A percentile compares a stretch with the other conserved stretches of the same genome.
phyloP scores from a whole-genome alignment of 176 grass and related monocot species.

The Oryza rufipogon region DNA sequence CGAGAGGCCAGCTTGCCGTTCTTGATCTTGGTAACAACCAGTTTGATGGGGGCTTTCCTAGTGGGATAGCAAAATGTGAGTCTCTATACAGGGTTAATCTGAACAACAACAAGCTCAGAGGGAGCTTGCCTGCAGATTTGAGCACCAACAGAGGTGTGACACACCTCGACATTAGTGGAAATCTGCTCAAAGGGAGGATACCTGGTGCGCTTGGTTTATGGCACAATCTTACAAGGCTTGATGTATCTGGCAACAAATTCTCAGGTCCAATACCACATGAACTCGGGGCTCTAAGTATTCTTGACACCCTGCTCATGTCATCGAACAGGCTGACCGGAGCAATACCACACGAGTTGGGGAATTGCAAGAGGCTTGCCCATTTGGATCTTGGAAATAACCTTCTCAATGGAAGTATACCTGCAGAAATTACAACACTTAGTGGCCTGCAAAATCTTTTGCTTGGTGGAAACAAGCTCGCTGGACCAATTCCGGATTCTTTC shows the following conservation, averaged over 20 bases:
- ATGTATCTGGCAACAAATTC: constrained; percentile 56
- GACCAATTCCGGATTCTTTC: constrained; percentile 55
- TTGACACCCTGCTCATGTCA: constrained; percentile 41
- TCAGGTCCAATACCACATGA: constrained; percentile 57
- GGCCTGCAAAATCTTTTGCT: constrained; percentile 57
- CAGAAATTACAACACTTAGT: constrained; percentile 36
- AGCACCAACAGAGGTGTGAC: constrained; percentile 42
- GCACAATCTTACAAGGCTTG: constrained; percentile 63
- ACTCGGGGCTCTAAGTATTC: constrained; percentile 43
- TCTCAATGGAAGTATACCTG: constrained; percentile 59
- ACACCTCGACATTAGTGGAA: constrained; percentile 64
- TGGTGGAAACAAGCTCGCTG: constrained; percentile 47
- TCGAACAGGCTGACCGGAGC: constrained; percentile 55
- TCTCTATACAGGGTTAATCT: constrained; percentile 58
- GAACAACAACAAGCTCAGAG: constrained; percentile 41
- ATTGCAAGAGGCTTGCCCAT: constrained; percentile 27
- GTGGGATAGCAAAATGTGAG: constrained; percentile 37
- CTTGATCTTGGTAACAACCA: constrained; percentile 53
- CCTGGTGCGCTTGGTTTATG: constrained; percentile 46
- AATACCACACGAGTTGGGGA: constrained; percentile 48
- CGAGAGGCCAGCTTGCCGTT: constrained; percentile 44
- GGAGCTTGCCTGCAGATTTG: constrained; percentile 38
- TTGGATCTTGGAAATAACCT: constrained; percentile 59
- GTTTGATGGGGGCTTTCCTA: constrained; percentile 45
- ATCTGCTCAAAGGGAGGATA: constrained; percentile 57